These are phyloP conservation scores for Lactifluus hygrophoroides DNA, from an alignment of 768 basidiomycete genomes.

Conservation along the genomic window DNA sequence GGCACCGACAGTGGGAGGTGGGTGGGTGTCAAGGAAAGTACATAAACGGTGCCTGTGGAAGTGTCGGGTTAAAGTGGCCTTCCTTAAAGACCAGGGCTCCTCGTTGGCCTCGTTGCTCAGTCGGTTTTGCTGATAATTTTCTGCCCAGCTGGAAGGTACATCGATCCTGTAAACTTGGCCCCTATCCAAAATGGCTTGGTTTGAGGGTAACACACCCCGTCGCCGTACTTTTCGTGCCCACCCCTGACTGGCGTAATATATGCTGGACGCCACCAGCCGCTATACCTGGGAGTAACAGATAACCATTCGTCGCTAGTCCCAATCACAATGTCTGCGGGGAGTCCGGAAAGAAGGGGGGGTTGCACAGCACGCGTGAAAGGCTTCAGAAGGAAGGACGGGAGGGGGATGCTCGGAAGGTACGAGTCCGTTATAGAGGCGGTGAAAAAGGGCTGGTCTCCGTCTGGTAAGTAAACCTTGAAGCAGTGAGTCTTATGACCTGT, in stretches of 20 bases:
- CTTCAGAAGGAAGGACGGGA: background rate
- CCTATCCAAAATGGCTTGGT: conserved; percentile 7
- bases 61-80: too few relatives aligned
- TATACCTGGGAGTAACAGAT: background rate
- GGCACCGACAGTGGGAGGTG: too few relatives aligned
- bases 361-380: conserved; percentile 1
- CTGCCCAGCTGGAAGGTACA: background rate
- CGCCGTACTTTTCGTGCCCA: conserved; percentile 4
- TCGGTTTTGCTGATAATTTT: background rate
- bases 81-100: too few relatives aligned
- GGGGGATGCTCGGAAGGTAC: conserved; percentile 1
- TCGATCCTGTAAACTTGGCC: conserved; percentile 5
- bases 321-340: background rate
- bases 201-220: conserved; percentile 7
- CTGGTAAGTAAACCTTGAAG: background rate
- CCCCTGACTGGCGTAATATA: conserved; percentile 3
- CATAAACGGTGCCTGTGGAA: too few relatives aligned
- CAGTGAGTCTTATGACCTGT: background rate
- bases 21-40: too few relatives aligned
- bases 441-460: conserved; percentile 12
- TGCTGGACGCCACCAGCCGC: conserved; percentile 5
- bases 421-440: conserved; percentile 12
- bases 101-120: background rate
- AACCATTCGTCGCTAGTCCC: conserved; percentile 6
- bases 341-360: background rate